Evolutionary conservation across 169 alveolate species (phyloP).

Genomic region (Besnoitia besnoiti): DNA sequence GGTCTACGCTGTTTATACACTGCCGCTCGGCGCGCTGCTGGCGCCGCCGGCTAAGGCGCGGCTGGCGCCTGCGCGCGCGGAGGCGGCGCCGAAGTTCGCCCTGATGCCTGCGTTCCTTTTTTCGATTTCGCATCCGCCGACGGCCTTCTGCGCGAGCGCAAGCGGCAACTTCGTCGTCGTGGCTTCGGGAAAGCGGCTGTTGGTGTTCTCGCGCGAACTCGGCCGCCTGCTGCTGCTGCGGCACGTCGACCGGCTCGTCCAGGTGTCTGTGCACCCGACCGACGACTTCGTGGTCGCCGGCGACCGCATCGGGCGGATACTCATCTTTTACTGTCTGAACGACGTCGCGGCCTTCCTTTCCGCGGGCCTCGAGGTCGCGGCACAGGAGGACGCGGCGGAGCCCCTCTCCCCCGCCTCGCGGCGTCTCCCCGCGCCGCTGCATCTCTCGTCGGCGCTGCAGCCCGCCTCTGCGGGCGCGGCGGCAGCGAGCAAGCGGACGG

Average conservation of each 20-base stretch:
- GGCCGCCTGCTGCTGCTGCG: slow-evolving; percentile 36
- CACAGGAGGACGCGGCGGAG: background rate
- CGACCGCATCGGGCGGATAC: slow-evolving; percentile 45
- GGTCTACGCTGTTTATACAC: background rate
- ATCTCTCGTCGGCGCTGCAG: background rate
- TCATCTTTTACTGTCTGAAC: background rate
- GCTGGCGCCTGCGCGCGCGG: background rate
- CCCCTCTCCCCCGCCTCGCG: background rate
- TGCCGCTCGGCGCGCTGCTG: background rate
- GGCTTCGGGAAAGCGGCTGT: slow-evolving; percentile 45
- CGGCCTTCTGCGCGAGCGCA: slow-evolving; percentile 34
- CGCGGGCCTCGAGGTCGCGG: background rate
- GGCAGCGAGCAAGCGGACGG: background rate
- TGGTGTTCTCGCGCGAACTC: slow-evolving; percentile 43
- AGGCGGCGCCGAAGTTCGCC: background rate
- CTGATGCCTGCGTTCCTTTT: background rate
- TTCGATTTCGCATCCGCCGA: slow-evolving; percentile 10
- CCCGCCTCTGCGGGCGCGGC: background rate
- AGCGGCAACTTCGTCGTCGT: slow-evolving; percentile 47
- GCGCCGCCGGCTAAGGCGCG: background rate
- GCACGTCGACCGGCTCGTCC: slow-evolving; percentile 54
- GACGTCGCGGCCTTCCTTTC: background rate
- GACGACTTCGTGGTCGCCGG: slow-evolving; percentile 59
- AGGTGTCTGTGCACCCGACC: slow-evolving; percentile 65
- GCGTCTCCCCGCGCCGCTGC: background rate